phyloP scores from a whole-genome alignment of 1,139 yeast genomes.

The Yamadazyma oceani region DNA sequence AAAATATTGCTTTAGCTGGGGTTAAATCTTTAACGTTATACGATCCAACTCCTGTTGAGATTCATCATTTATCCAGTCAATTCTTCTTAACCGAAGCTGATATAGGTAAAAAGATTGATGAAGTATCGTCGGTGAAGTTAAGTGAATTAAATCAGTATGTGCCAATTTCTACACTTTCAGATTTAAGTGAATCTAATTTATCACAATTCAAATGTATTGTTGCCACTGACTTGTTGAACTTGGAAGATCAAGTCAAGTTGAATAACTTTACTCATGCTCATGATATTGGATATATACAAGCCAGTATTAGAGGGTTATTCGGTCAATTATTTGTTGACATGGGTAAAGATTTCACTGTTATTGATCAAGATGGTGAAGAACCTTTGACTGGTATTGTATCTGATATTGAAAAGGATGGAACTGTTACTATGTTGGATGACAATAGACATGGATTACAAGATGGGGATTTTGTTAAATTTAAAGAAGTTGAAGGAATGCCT shows the following conservation, averaged over 20 bases:
- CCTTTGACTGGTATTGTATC: constrained; percentile 84
- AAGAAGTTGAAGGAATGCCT: constrained; percentile 79
- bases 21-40: constrained; percentile 88
- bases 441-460: constrained; percentile 92
- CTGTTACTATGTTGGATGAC: constrained; percentile 89
- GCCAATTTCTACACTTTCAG: constrained; percentile 70
- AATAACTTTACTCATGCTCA: constrained; percentile 73
- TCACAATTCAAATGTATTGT: constrained; percentile 76
- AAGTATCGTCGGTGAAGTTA: constrained; percentile 61
- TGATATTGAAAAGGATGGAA: constrained; percentile 84
- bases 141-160: constrained; percentile 88
- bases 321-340: constrained; percentile 90
- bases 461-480: constrained; percentile 83
- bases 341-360: constrained; percentile 75
- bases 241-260: constrained; percentile 74
- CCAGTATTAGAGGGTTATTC: constrained; percentile 84
- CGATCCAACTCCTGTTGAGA: constrained; percentile 70
- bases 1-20: constrained; percentile 95
- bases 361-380: constrained; percentile 92
- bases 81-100: constrained; percentile 75
- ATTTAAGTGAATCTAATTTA: constrained; percentile 50
- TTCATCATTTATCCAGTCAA: constrained; percentile 83
- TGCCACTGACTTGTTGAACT: constrained; percentile 63
- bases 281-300: constrained; percentile 75
- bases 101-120: constrained; percentile 77